phyloP scores from a whole-genome alignment of 2,329 filamentous ascomycete genomes.

The Scytalidium sp. region DNA sequence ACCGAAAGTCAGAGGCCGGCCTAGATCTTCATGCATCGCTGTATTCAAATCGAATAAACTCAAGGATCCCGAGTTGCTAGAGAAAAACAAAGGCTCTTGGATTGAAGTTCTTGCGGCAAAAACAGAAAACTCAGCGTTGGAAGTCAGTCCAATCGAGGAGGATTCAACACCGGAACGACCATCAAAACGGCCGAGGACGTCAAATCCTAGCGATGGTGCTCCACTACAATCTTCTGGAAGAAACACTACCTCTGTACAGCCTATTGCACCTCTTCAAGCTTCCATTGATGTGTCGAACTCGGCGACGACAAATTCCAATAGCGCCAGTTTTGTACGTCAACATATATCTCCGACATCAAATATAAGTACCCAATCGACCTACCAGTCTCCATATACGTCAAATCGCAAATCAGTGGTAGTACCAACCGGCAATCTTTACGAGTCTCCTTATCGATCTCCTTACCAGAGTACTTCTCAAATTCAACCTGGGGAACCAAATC shows the following conservation, averaged over 20 bases:
- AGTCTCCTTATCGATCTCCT: conserved; percentile 1
- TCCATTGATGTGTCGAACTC: not conserved
- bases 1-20: conserved; percentile 1
- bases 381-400: conserved; percentile 3
- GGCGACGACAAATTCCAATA: not conserved
- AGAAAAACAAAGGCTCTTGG: conserved; percentile 8
- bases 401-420: not conserved
- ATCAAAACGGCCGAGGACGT: not conserved
- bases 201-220: not conserved
- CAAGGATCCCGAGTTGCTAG: conserved; percentile 9
- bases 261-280: not conserved
- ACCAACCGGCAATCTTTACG: not conserved
- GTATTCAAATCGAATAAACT: conserved; percentile 14
- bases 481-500: conserved; percentile 1
- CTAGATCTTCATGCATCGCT: conserved; percentile 6
- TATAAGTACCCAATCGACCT: not conserved
- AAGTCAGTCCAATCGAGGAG: not conserved
- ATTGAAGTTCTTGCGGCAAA: conserved; percentile 7
- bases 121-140: conserved; percentile 2
- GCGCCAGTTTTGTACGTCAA: not conserved
- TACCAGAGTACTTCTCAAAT: not conserved
- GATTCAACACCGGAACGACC: not conserved
- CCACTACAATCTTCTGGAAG: not conserved
- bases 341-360: not conserved
- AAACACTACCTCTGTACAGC: not conserved